Evolutionary conservation across 2,329 filamentous ascomycete species (phyloP), one percentile per base, ranked within the genome.

Genomic region (Colletotrichum musae): DNA sequence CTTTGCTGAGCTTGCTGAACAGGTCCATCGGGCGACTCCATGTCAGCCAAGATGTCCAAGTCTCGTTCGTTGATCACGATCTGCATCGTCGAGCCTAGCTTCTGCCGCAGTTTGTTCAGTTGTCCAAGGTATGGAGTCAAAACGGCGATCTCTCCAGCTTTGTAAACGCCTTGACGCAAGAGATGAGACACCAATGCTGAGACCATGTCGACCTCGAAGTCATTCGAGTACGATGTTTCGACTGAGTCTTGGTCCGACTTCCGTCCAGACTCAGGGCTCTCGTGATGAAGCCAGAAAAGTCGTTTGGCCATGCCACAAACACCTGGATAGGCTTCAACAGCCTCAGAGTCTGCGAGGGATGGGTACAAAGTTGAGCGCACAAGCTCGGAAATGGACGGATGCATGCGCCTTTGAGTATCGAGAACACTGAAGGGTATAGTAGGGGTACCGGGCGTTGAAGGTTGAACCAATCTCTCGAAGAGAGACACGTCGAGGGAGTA

Each of bases 1-100:
- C 13, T 32, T 5, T 75, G 13, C 63, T 53, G 5, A 72, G 50
- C 63, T 60, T 6, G 45, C n/a, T 45, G 54, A 0, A 41, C 51
- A 41, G 45, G 45, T 2, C 75, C 52, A n/a, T 75, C 71, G 13
- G 74, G 26, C 21, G 78, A 75, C 6, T 76, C 75, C 5, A 80
- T 72, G 1, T 82, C 82, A 10, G 80, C 78, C 0, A 93, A 79
- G 0, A 86, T 86, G 4, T 89, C 86, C 39, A 82, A 72, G 73
- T 94, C 92, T 12, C 87, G 82, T 3, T 94, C 91, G 50, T 86
- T 88, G 4, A 94, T 72, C 1, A 87, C 81, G n/a, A 94, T 87
- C 69, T 90, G 87, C 64, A 90, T 91, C 4, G 83, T 80, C 2
- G 68, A 75, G 1, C 77, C 74, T 74, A 92, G 78, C 2, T 74